Base-by-base conservation (phyloP, 352 stramenopile genomes). In the Aphanomyces astaci region DNA sequence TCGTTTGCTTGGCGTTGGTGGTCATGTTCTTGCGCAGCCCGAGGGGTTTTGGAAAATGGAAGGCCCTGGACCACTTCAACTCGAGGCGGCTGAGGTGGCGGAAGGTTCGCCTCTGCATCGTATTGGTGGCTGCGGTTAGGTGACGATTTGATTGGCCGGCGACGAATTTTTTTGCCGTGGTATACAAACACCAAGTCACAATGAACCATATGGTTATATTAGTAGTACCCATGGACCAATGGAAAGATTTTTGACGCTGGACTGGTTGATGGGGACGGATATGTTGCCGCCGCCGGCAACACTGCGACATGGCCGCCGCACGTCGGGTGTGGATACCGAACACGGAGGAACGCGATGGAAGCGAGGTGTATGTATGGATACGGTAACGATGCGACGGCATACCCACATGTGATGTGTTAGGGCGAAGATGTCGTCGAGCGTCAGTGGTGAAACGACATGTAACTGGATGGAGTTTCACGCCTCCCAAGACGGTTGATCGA, bases 1-100 rank as follows among this genome's bases (percentile, higher is more conserved):
- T 59, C 51, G 51, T 59, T 13, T 22, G 31, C 56, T 52, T 65
- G 36, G 56, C 53, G 36, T 17, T 28, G 11, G 39, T 3, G 11
- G 53, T 53, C 19, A 22, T 25, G 24, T 1, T 59, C 13, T 5
- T 65, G 36, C 40, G 31, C n/a, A 19, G 17, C 17, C 15, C 24
- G 22, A n/a, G 33, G 56, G 11, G n/a, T 25, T 24, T 52, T 65
- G 56, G 17, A 46, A 65, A 65, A 48, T 65, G 56, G 48, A 48
- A 11, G 36, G 32, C 32, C 3, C 17, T n/a, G n/a, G 27, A 36
- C 36, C 19, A 17, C 56, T 52, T 32, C 5, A 43, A 39, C 36
- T 33, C n/a, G 22, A 17, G 22, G 7, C 56, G 15, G 36, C 1
- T 22, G 27, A 32, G 1, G 2, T 2, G 33, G 4, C 33, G 4